Percentiles rank a stretch among this genome's conserved stretches.
Conservation (phyloP, 164 flowering plant species). For the Chloranthus sessilifolius region DNA sequence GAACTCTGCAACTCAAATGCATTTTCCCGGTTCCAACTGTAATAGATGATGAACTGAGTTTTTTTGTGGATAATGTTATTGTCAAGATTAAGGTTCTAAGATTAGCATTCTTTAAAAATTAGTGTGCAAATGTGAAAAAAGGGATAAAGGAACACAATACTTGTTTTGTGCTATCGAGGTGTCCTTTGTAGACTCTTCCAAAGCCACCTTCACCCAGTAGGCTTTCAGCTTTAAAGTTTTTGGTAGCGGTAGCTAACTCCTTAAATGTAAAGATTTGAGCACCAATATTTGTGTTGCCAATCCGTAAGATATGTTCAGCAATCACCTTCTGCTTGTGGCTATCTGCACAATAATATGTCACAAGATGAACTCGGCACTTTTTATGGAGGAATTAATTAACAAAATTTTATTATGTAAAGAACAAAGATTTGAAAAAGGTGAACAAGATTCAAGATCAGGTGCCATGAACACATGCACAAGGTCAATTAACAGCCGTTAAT, state of each 20-base stretch:
- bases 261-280: constrained; percentile 47
- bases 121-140: not conserved
- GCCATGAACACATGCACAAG: not conserved
- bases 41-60: not conserved
- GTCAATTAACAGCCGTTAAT: not conserved
- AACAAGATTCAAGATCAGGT: not conserved
- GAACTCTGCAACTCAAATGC: no score
- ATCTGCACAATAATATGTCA: constrained; percentile 36
- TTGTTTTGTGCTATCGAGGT: constrained; percentile 33
- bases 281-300: constrained; percentile 48
- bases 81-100: not conserved
- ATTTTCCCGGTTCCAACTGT: not conserved
- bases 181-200: constrained; percentile 78
- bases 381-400: not conserved
- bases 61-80: not conserved
- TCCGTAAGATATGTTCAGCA: constrained; percentile 38
- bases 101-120: not conserved
- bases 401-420: not conserved
- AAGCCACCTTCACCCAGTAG: constrained; percentile 84
- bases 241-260: constrained; percentile 53
- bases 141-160: constrained; percentile 19
- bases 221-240: constrained; percentile 46
- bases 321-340: constrained; percentile 44
- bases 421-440: not conserved
- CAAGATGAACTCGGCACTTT: not conserved